phyloP scores from a whole-genome alignment of 2,329 filamentous ascomycete species.

The Penicillium sp. region DNA sequence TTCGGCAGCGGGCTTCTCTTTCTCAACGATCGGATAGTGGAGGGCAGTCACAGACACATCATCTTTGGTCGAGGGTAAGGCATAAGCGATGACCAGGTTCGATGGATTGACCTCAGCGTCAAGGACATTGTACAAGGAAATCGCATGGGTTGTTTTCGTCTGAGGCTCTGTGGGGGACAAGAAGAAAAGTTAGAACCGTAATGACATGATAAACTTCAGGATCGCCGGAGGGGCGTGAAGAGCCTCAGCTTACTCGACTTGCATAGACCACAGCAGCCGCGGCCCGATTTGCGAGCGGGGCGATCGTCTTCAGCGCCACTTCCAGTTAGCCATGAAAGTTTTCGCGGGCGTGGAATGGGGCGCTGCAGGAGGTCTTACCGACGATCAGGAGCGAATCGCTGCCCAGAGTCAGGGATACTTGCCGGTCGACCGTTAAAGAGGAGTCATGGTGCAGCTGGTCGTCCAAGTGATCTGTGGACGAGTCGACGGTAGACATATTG shows the following conservation, averaged over 20 bases:
- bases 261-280: slow-evolving; percentile 51
- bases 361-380: slow-evolving; percentile 38
- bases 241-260: slow-evolving; percentile 42
- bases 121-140: slow-evolving; percentile 77
- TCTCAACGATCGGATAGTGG: slow-evolving; percentile 55
- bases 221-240: slow-evolving; percentile 7
- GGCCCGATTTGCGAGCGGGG: slow-evolving; percentile 44
- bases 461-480: slow-evolving; percentile 29
- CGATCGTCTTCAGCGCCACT: slow-evolving; percentile 47
- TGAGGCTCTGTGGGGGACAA: slow-evolving; percentile 37
- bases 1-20: slow-evolving; percentile 46
- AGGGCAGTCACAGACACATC: slow-evolving; percentile 57
- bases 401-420: slow-evolving; percentile 56
- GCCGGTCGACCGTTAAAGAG: slow-evolving; percentile 51
- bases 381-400: slow-evolving; percentile 56
- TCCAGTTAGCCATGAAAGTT: slow-evolving; percentile 2
- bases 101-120: slow-evolving; percentile 64
- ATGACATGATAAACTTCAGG: slow-evolving; percentile 9
- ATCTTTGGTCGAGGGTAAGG: slow-evolving; percentile 54
- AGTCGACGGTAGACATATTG: slow-evolving; percentile 21
- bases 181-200: slow-evolving; percentile 4
- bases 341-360: background rate
- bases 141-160: slow-evolving; percentile 47
- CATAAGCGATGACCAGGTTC: slow-evolving; percentile 67
- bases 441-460: slow-evolving; percentile 37